phyloP scores from a whole-genome alignment of 2,329 filamentous ascomycete genomes.

The Penicillium sumatraense region DNA sequence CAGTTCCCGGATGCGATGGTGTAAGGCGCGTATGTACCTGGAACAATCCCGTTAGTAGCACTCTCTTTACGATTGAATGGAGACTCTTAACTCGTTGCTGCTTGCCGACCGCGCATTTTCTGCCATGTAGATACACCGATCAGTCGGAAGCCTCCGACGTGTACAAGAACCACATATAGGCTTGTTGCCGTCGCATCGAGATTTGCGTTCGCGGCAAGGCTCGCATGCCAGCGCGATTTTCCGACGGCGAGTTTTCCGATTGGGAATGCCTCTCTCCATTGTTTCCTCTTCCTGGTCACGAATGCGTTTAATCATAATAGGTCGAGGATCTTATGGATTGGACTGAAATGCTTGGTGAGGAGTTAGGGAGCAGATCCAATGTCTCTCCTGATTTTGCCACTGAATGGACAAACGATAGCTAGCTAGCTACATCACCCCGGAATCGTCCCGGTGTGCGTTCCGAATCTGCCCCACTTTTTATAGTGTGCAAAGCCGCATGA shows the following conservation, averaged over 20 bases:
- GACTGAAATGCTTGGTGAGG: background rate
- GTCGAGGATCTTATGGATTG: background rate
- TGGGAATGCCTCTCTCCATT: background rate
- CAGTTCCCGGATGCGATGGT: background rate
- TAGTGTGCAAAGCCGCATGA: background rate
- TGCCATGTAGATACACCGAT: background rate
- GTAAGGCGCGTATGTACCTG: background rate
- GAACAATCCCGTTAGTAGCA: background rate
- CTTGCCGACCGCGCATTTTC: background rate
- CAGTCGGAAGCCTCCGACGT: background rate
- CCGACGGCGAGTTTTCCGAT: background rate
- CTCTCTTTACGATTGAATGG: background rate
- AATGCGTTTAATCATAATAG: background rate
- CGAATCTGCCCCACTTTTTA: background rate
- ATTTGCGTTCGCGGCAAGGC: background rate
- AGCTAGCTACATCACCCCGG: background rate
- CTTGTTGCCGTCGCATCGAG: background rate
- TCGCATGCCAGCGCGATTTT: background rate
- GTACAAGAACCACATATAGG: background rate
- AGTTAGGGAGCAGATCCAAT: background rate
- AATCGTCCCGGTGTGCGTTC: background rate
- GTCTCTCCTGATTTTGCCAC: background rate
- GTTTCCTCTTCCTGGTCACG: background rate
- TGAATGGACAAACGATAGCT: background rate
- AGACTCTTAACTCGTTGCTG: background rate